Conservation (phyloP, 257 asterid genomes). For the Solanum chmielewskii region DNA sequence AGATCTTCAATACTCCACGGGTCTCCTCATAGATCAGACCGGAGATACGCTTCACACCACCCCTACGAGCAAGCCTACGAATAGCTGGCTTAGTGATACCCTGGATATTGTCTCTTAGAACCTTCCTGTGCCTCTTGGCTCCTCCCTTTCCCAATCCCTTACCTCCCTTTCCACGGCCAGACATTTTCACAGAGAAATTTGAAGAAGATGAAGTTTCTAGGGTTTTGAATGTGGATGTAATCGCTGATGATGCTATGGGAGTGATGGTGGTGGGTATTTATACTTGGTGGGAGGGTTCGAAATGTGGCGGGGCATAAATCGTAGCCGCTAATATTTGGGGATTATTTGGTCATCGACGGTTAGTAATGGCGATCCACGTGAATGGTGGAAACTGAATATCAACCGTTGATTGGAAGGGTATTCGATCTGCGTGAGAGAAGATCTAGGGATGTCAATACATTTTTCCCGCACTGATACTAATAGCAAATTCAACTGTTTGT, state of each 20-base stretch:
- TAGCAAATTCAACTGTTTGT: neutral
- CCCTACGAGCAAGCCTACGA: constrained; percentile 30
- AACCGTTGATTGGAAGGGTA: neutral
- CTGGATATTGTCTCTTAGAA: constrained; percentile 32
- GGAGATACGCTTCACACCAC: constrained; percentile 35
- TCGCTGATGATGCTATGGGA: too few species aligned
- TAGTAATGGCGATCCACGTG: neutral
- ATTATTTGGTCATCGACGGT: neutral
- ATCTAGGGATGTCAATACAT: neutral
- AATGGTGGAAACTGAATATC: neutral
- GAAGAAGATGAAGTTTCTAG: neutral
- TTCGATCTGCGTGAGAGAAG: neutral
- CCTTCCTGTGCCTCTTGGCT: constrained; percentile 34
- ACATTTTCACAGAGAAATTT: neutral
- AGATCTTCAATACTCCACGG: constrained; percentile 30
- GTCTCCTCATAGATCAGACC: constrained; percentile 37
- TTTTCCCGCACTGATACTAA: neutral
- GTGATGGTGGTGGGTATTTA: neutral
- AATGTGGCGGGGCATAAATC: neutral
- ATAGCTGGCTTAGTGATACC: constrained; percentile 37
- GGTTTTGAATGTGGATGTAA: neutral
- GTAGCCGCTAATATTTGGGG: neutral
- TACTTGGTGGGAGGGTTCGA: neutral
- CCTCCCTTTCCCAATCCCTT: constrained; percentile 35
- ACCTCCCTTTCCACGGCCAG: constrained; percentile 27